Evolutionary conservation across 176 grass and related monocot species (phyloP), one percentile per base, ranked within the genome.

Genomic region (Thinopyrum elongatum): DNA sequence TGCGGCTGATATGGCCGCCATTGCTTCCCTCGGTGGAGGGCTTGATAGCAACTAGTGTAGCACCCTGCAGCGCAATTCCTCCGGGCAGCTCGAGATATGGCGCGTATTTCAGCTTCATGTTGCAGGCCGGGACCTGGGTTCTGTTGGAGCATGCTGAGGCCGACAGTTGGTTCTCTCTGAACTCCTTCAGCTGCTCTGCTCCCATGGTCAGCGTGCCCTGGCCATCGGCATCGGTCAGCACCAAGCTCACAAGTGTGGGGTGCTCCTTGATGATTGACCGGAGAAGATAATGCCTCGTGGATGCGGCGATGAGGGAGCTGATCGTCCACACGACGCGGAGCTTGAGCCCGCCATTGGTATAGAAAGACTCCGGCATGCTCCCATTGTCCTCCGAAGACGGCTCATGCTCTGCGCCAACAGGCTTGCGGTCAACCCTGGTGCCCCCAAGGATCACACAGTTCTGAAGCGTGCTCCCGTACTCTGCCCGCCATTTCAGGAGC

Each of bases 291-390:
- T 98, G 96, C 55, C 96, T 90, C 0, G 93, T 98, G 2, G 96
- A 98, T 15, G 96, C 96, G 0, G 96, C 96, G 60, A 98, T 98
- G 34, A 98, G 61, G 53, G 95, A 98, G 66, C 91, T 95, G 68
- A 98, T 98, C n/a, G 95, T 98, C 95, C 95, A 98, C 70, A 95
- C 93, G 1, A 98, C 96, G 13, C 96, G 91, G 70, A 95, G 92
- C 41, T 98, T 98, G 60, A 98, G 80, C 23, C 91, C 96, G 8
- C 96, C 96, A 1, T 98, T 95, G 77, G 91, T 95, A 69, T 94
- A 94, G 91, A 98, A 95, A 27, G 96, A 98, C 79, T 98, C 96
- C 3, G 93, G 93, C 83, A 98, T 98, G 90, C 90, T 95, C 35
- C 93, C 93, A 73, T 93, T 94, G 76, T 98, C 92, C 57, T 98